Evolutionary conservation across 805 yeast genomes (phyloP).

Genomic region (Schwanniomyces sp.): DNA sequence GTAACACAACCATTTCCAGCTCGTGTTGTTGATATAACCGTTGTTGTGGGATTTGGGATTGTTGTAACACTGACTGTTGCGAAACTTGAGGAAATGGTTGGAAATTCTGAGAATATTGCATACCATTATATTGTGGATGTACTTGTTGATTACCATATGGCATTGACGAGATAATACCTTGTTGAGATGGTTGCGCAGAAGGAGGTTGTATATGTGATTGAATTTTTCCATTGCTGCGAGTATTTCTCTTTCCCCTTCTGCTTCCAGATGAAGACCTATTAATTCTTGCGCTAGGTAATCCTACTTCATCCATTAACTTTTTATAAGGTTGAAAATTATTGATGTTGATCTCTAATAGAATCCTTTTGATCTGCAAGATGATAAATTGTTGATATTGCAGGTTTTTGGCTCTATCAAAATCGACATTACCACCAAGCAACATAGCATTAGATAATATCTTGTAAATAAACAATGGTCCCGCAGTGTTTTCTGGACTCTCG

Average conservation of each 20-base stretch:
- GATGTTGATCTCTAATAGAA: constrained; percentile 59
- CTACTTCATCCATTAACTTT: constrained; percentile 89
- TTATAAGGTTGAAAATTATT: constrained; percentile 68
- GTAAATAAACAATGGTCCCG: constrained; percentile 62
- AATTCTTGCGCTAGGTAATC: constrained; percentile 47
- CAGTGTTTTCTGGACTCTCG: constrained; percentile 60
- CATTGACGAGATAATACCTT: constrained; percentile 3
- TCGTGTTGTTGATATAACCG: constrained; percentile 12
- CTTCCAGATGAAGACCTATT: constrained; percentile 23
- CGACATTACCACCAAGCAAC: constrained; percentile 36
- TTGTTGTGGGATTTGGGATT: constrained; percentile 2
- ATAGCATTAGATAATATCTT: constrained; percentile 76
- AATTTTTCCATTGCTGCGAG: constrained; percentile 1
- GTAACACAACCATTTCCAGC: constrained; percentile 39
- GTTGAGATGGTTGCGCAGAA: constrained; percentile 1
- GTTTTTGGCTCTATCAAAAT: constrained; percentile 34
- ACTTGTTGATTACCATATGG: neutral
- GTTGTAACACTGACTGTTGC: constrained; percentile 4
- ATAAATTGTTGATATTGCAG: constrained; percentile 52
- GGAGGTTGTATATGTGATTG: neutral
- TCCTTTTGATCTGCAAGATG: constrained; percentile 58
- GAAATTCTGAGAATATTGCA: constrained; percentile 4
- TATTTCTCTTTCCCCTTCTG: constrained; percentile 23
- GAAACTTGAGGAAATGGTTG: constrained; percentile 1
- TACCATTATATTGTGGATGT: neutral